Base-by-base conservation (phyloP, 768 basidiomycete species). In the Roridomyces roridus region DNA sequence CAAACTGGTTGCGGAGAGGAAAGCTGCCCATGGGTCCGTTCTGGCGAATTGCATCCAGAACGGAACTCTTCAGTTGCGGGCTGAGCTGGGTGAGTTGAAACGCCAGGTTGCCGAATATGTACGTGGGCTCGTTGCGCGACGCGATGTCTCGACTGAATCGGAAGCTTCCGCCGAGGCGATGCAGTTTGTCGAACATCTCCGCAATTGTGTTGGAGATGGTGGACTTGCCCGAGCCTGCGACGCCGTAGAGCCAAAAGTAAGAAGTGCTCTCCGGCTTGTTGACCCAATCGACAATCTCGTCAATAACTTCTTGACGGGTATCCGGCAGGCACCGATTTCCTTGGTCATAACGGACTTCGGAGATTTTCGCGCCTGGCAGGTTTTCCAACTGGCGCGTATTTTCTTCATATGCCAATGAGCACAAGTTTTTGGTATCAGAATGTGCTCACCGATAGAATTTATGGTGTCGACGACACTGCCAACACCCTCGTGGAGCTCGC, bases 151-250 rank as follows among this genome's bases (percentile, higher is more conserved):
- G 35, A 11, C 25, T 51, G 46, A 56, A 56, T 23, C 46, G 45
- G n/a, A n/a, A n/a, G n/a, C n/a, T n/a, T n/a, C n/a, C n/a, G n/a
- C n/a, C n/a, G n/a, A n/a, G n/a, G n/a, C 55, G 55, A 11, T 26
- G 31, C 8, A 49, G 55, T 17, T 28, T 5, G 20, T 45, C 43
- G 25, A 45, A 45, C 15, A 45, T 26, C n/a, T 45, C 29, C 12
- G 55, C 46, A 21, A 48, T 29, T 21, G 46, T 50, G 26, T 56
- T 36, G 45, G 55, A 46, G 18, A 56, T 47, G 18, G 46, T 57
- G 21, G 47, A 57, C 35, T n/a, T n/a, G n/a, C n/a, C n/a, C n/a
- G n/a, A n/a, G n/a, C n/a, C n/a, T n/a, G n/a, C n/a, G n/a, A n/a
- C n/a, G n/a, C n/a, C n/a, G n/a, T n/a, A n/a, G n/a, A n/a, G n/a